Evolutionary conservation across 1,284 basidiomycete genomes (phyloP).

Genomic region (Phellopilus nigrolimitatus): DNA sequence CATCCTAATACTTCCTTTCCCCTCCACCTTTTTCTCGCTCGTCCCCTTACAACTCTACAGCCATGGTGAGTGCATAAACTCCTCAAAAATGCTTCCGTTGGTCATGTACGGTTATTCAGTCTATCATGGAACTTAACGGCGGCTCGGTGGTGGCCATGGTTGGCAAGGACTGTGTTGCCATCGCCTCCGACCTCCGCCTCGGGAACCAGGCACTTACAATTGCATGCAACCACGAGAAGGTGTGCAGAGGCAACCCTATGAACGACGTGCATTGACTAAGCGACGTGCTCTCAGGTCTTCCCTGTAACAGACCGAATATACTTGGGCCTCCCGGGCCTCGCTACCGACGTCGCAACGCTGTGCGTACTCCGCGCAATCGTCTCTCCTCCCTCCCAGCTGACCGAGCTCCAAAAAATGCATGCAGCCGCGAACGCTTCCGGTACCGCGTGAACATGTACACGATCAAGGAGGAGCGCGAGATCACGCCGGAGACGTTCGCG

Average conservation of each 20-base stretch:
- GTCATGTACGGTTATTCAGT: conserved; percentile 42
- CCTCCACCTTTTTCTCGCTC: not conserved
- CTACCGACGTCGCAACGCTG: conserved; percentile 91
- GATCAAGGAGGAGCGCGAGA: conserved; percentile 98
- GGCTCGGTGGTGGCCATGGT: conserved; percentile 99
- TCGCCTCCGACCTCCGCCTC: conserved; percentile 92
- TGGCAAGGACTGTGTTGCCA: conserved; percentile 98
- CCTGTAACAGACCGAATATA: conserved; percentile 91
- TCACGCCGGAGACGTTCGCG: conserved; percentile 94
- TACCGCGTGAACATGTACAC: conserved; percentile 99
- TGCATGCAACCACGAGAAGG: conserved; percentile 93
- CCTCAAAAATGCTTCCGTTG: too few species aligned
- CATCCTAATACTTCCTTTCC: not conserved
- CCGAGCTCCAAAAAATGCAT: not conserved
- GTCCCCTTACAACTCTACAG: too few species aligned
- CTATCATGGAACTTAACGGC: conserved; percentile 86
- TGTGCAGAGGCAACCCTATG: conserved; percentile 36
- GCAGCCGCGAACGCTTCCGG: conserved; percentile 82
- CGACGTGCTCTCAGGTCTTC: conserved; percentile 68
- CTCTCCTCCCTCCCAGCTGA: not conserved
- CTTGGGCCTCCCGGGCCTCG: conserved; percentile 90
- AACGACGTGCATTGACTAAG: not conserved
- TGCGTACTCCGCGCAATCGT: conserved; percentile 40
- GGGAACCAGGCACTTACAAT: conserved; percentile 89
- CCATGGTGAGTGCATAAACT: too few species aligned